phyloP scores from a whole-genome alignment of 2,329 filamentous ascomycete species.

The Ophioceras dolichostomum region DNA sequence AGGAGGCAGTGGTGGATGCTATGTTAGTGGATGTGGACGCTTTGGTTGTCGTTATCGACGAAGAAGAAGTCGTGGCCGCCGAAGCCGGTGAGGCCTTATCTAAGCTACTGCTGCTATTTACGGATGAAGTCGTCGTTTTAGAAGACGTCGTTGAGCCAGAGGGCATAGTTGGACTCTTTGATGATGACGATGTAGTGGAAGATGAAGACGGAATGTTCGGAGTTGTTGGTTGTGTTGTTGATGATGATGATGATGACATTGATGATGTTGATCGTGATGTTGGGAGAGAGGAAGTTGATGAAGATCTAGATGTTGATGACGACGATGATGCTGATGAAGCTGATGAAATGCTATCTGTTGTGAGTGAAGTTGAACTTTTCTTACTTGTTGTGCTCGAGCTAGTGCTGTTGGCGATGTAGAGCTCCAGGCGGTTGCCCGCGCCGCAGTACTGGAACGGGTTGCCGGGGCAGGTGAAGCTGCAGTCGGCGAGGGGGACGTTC shows the following conservation, averaged over 20 bases:
- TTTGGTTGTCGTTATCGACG: too few relatives aligned
- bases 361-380: constrained; percentile 4
- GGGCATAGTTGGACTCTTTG: too few relatives aligned
- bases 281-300: constrained; percentile 1
- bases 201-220: background rate
- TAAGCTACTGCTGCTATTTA: too few relatives aligned
- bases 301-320: background rate
- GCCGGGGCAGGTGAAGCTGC: constrained; percentile 24
- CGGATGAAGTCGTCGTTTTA: background rate
- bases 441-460: constrained; percentile 24
- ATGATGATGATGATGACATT: background rate
- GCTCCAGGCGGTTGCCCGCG: constrained; percentile 21
- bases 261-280: background rate
- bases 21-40: too few relatives aligned
- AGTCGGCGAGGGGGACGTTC: constrained; percentile 18
- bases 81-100: constrained; percentile 12
- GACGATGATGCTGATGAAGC: background rate
- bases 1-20: too few relatives aligned
- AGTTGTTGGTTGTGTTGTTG: background rate
- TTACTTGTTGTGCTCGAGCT: constrained; percentile 5
- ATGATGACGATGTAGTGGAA: too few relatives aligned
- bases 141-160: background rate
- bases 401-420: constrained; percentile 17
- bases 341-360: background rate
- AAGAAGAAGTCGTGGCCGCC: constrained; percentile 5